phyloP scores from a whole-genome alignment of 2,329 filamentous ascomycete genomes.

The Bipolaris zeicola region DNA sequence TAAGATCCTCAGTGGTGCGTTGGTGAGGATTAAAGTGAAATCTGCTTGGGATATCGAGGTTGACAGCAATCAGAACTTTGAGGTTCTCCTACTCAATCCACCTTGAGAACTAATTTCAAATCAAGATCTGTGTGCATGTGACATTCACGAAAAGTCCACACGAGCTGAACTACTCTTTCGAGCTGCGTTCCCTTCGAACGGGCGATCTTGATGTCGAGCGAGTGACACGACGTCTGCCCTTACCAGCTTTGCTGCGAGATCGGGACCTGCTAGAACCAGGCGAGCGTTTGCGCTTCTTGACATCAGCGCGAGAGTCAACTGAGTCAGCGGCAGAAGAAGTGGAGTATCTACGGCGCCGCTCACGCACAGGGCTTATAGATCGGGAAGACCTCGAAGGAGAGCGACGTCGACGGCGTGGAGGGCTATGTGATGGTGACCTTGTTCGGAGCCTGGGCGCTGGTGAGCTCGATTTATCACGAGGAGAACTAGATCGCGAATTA shows the following conservation, averaged over 20 bases:
- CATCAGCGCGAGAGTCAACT: conserved; percentile 56
- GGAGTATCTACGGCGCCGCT: conserved; percentile 53
- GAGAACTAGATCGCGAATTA: conserved; percentile 56
- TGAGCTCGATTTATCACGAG: conserved; percentile 60
- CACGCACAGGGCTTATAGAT: conserved; percentile 48
- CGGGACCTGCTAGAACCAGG: conserved; percentile 48
- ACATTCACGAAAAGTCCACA: neutral
- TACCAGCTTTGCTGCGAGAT: conserved; percentile 29
- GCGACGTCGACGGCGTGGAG: conserved; percentile 44
- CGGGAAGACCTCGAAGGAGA: conserved; percentile 45
- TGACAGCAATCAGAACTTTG: neutral
- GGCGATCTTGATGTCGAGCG: conserved; percentile 29
- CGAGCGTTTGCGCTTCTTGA: conserved; percentile 54
- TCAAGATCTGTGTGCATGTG: too few relatives aligned
- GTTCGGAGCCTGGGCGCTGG: conserved; percentile 55
- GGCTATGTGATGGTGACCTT: conserved; percentile 37
- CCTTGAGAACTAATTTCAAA: neutral
- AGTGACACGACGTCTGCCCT: conserved; percentile 25
- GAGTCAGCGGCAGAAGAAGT: conserved; percentile 50
- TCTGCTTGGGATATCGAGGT: neutral
- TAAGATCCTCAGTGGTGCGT: neutral
- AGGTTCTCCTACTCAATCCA: neutral
- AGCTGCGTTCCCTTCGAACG: conserved; percentile 12
- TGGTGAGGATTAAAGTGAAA: neutral
- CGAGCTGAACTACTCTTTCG: conserved; percentile 17